Base-by-base conservation (phyloP, 2,329 filamentous ascomycete species). In the Aspergillus chevalieri region DNA sequence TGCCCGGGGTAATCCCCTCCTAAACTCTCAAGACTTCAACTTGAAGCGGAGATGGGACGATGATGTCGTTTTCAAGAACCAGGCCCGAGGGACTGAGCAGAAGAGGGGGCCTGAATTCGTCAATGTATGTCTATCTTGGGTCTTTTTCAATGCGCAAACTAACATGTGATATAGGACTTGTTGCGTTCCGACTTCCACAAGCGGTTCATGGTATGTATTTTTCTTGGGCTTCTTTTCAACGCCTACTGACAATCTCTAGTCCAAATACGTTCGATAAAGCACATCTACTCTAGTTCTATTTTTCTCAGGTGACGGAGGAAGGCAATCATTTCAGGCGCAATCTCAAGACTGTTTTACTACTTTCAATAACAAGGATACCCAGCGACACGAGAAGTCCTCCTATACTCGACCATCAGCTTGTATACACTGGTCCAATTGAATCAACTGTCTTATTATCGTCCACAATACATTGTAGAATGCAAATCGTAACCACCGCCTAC, bases 21-120 rank as follows among this genome's bases (percentile, higher is more conserved):
- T 98, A 49, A 96, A 97, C 60, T 66, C 79, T 46, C 87, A 88
- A 67, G 90, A 95, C 60, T 97, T 94, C 67, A 90, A 85, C 51
- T 85, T 96, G 64, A 96, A 95, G 56, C 62, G 66, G 10, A 74
- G 91, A 60, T 98, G 93, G 93, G 93, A 98, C 61, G 93, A 98
- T 62, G 93, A 98, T 67, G 93, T 98, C 10, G 91, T 98, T 2
- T 98, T 98, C 75, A 97, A 95, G 77, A 98, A 98, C 70, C 93
- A 98, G 74, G 93, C 92, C 30, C 81, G 93, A 51, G 93, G 92
- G 7, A 95, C 91, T 0, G 92, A 97, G 65, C 89, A 96, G 55
- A 91, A 86, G 75, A 84, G 86, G 55, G 90, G 86, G 75, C 94
- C 92, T 75, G 91, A 95, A 71, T 98, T 98, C 73, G 91, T 98